Conservation (phyloP, 169 alveolate species). For the Cyclospora cayetanensis region DNA sequence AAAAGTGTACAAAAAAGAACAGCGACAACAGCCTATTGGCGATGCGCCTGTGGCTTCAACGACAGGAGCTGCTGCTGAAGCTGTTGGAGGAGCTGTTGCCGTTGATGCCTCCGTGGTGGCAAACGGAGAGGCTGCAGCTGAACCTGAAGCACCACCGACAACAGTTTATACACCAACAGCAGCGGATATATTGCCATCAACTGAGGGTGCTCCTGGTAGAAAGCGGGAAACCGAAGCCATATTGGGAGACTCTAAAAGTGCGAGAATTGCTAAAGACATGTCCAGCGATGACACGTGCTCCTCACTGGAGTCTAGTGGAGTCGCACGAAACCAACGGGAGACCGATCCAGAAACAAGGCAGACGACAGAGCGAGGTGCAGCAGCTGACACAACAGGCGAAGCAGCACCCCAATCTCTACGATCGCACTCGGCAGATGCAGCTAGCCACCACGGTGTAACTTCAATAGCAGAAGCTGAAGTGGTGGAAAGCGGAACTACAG, state of each 20-base stretch:
- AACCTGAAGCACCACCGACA: neutral
- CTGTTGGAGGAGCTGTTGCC: neutral
- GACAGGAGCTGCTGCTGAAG: neutral
- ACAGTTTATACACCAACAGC: neutral
- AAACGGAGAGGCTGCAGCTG: neutral
- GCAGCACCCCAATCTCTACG: too few species aligned
- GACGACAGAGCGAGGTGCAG: too few species aligned
- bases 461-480: neutral
- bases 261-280: too few species aligned
- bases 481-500: neutral
- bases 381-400: too few species aligned
- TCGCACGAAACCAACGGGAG: too few species aligned
- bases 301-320: too few species aligned
- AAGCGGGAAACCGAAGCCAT: too few species aligned
- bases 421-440: neutral
- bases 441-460: neutral
- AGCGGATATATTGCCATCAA: too few species aligned
- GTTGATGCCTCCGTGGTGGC: neutral
- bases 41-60: neutral
- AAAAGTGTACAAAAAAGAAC: constrained; percentile 11
- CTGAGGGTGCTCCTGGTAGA: too few species aligned
- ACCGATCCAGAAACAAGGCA: too few species aligned
- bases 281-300: too few species aligned
- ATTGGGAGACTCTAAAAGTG: too few species aligned
- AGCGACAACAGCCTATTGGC: neutral